A percentile compares a stretch with the other conserved stretches of the same genome.
Evolutionary conservation across 208 protist genomes (phyloP).

Genomic region (Tritrichomonas musculus): DNA sequence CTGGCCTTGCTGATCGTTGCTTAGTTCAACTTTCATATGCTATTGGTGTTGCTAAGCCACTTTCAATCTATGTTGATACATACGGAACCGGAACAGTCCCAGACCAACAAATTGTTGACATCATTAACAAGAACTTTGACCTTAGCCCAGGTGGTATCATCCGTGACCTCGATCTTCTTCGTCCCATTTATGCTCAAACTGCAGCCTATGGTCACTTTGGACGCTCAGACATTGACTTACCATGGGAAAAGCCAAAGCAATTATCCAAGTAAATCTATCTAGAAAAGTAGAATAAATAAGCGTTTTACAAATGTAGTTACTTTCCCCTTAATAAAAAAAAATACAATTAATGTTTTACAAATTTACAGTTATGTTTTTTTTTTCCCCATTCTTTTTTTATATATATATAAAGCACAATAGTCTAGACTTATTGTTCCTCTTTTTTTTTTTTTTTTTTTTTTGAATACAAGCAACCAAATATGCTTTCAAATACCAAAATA

Average conservation of each 20-base stretch:
- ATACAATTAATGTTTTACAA: too few species aligned
- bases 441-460: too few species aligned
- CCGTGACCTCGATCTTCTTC: conserved; percentile 77
- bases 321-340: too few species aligned
- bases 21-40: conserved; percentile 97
- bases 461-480: too few species aligned
- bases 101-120: conserved; percentile 65
- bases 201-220: conserved; percentile 97
- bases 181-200: conserved; percentile 90
- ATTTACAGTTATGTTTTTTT: too few species aligned
- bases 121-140: conserved; percentile 95
- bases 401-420: too few species aligned
- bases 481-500: too few species aligned
- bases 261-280: conserved; percentile 59
- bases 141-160: conserved; percentile 91
- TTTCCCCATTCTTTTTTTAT: too few species aligned
- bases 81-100: conserved; percentile 80
- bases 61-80: conserved; percentile 83
- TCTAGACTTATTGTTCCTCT: too few species aligned
- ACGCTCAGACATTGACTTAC: conserved; percentile 81
- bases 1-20: conserved; percentile 75
- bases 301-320: too few species aligned
- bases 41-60: conserved; percentile 89
- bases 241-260: conserved; percentile 95
- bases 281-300: too few species aligned